Base-by-base conservation (phyloP, 2,329 filamentous ascomycete genomes). In the Penicillium sp. region DNA sequence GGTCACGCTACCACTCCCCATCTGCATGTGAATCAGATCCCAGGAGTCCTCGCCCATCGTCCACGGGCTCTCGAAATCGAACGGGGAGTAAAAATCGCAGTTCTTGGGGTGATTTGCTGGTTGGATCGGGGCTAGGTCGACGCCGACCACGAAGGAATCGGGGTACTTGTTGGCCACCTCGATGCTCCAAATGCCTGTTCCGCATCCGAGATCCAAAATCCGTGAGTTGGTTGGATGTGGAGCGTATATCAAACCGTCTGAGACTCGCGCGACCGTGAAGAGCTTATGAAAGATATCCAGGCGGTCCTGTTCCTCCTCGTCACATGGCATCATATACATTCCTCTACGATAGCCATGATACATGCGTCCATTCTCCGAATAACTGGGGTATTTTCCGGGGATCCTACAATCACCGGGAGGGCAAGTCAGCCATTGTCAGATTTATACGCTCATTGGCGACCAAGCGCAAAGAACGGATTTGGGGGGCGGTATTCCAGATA, bases 101-200 rank as follows among this genome's bases (percentile, higher is more conserved):
- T 86, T 86, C 15, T 74, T 73, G 1, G 85, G 86, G 31, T 87
- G 87, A 43, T 86, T 91, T 53, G 58, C 39, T 8, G 80, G 80
- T 56, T 83, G 81, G 42, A 82, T 81, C 35, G 76, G 73, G 27
- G 77, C 74, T 15, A 85, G 66, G 58, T 85, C 81, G 17, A 82
- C 62, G 16, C 80, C 81, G 16, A 76, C 60, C 34, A 84, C 78
- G 62, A 80, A 76, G 36, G 79, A 75, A 14, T 76, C 58, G 9
- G 71, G 71, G 57, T 78, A 82, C 60, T 73, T 73, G 78, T 86
- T 82, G 48, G 86, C 85, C 68, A 95, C 84, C 52, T 91, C 85
- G 54, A 94, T 86, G 27, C 85, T 80, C 91, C 91, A 97, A 46
- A 94, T 91, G 26, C 88, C 89, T 1, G 88, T 94, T 14, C 90